Evolutionary conservation across 441 rosid species (phyloP).

Genomic region (Erysimum cheiri): DNA sequence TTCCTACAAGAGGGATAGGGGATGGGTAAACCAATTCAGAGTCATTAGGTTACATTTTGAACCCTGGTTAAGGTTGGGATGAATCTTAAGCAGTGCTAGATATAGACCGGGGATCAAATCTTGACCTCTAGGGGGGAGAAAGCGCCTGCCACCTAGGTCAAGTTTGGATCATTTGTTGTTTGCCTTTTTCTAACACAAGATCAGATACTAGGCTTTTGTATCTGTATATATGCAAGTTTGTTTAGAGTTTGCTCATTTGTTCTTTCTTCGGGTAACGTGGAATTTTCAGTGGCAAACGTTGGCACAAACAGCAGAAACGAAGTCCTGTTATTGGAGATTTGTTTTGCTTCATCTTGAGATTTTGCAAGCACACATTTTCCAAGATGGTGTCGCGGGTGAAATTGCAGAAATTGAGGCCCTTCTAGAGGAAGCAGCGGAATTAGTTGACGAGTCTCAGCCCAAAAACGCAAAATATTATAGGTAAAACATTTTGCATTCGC

Average conservation of each 20-base stretch:
- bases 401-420: slow-evolving; percentile 83
- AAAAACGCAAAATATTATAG: slow-evolving; percentile 85
- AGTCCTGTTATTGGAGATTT: slow-evolving; percentile 85
- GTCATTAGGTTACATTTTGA: slow-evolving; percentile 16
- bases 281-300: slow-evolving; percentile 79
- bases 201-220: neutral
- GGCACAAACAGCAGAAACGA: slow-evolving; percentile 77
- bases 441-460: slow-evolving; percentile 77
- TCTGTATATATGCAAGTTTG: slow-evolving; percentile 1
- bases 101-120: neutral
- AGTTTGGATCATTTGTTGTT: neutral
- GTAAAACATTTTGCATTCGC: slow-evolving; percentile 41
- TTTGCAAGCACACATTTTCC: slow-evolving; percentile 64
- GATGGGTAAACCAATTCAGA: slow-evolving; percentile 7
- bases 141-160: neutral
- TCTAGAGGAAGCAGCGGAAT: slow-evolving; percentile 94
- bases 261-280: slow-evolving; percentile 15
- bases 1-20: slow-evolving; percentile 7
- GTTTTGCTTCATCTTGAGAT: slow-evolving; percentile 79
- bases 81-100: slow-evolving; percentile 6
- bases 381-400: slow-evolving; percentile 61
- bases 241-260: slow-evolving; percentile 13
- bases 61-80: neutral
- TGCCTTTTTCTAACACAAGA: neutral
- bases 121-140: slow-evolving; percentile 6